These are phyloP conservation scores for Rhododendron vialii DNA, from an alignment of 148 eudicot genomes.

Conservation along the genomic window DNA sequence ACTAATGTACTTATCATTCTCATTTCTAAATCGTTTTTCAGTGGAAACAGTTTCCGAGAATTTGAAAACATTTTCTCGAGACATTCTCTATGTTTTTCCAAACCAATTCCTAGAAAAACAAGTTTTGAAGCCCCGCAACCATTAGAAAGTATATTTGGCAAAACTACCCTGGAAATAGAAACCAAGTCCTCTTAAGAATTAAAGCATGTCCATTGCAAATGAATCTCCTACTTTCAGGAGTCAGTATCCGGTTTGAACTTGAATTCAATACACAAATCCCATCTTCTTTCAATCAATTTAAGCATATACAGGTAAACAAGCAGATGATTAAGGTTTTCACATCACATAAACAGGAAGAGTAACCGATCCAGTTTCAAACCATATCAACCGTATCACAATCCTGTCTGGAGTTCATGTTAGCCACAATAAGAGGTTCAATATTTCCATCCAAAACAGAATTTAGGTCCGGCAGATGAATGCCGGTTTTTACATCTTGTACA, in stretches of 20 bases:
- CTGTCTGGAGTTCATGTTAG: constrained; percentile 56
- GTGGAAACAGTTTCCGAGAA: not conserved
- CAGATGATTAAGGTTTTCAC: not conserved
- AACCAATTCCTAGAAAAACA: not conserved
- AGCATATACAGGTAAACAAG: not conserved
- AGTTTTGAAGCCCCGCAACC: not conserved
- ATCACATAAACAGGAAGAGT: not conserved
- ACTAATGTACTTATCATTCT: not conserved
- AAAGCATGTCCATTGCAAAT: not conserved
- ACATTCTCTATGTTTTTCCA: too few relatives aligned
- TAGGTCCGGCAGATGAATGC: constrained; percentile 57
- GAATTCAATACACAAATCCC: not conserved
- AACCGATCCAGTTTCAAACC: constrained; percentile 12
- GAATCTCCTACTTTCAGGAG: not conserved
- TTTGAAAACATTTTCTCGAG: not conserved
- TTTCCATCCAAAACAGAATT: constrained; percentile 76
- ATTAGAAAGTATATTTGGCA: not conserved
- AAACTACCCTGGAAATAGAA: not conserved
- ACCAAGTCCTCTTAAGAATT: not conserved
- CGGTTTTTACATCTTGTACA: constrained; percentile 72
- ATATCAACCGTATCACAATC: constrained; percentile 24
- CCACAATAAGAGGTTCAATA: constrained; percentile 57
- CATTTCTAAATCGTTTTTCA: not conserved
- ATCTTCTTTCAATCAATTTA: not conserved
- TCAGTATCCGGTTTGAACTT: not conserved